Conservation (phyloP, 768 basidiomycete species). For the Boletellus ananiceps region DNA sequence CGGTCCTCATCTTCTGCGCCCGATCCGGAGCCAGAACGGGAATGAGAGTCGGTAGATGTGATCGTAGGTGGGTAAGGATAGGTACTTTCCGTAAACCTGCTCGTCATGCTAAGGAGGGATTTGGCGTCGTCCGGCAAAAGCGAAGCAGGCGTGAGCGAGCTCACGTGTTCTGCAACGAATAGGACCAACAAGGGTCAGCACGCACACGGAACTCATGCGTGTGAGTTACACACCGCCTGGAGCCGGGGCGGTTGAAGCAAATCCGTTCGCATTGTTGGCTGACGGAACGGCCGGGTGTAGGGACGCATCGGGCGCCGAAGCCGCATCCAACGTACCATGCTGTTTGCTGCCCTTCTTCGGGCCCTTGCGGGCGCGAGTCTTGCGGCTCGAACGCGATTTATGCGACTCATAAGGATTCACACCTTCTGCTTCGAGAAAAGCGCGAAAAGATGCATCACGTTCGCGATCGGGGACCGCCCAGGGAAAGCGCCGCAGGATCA, state of each 20-base stretch:
- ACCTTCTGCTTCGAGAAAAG: constrained; percentile 91
- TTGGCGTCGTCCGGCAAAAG: constrained; percentile 23
- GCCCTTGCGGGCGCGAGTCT: constrained; percentile 2
- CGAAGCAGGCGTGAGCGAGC: constrained; percentile 14
- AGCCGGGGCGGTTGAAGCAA: constrained; percentile 1
- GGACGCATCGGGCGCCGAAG: not conserved
- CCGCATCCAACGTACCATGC: not conserved
- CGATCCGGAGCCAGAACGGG: constrained; percentile 19
- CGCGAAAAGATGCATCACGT: constrained; percentile 85
- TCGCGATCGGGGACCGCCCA: constrained; percentile 98
- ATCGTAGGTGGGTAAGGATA: constrained; percentile 23
- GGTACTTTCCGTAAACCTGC: constrained; percentile 26
- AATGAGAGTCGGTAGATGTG: constrained; percentile 13
- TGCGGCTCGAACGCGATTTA: constrained; percentile 16
- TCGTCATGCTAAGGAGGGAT: constrained; percentile 27
- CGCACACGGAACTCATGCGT: not conserved
- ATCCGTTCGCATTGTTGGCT: constrained; percentile 5
- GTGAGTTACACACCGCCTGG: constrained; percentile 23
- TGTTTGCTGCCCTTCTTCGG: constrained; percentile 5
- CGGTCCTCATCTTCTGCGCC: constrained; percentile 21
- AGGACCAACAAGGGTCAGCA: constrained; percentile 11
- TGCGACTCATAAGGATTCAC: constrained; percentile 49
- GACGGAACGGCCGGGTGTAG: constrained; percentile 3
- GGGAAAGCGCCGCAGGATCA: constrained; percentile 95
- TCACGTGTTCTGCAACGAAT: constrained; percentile 13